Evolutionary conservation across 2,329 filamentous ascomycete genomes (phyloP), one percentile per base, ranked within the genome.

Genomic region (Metarhizium humberi): DNA sequence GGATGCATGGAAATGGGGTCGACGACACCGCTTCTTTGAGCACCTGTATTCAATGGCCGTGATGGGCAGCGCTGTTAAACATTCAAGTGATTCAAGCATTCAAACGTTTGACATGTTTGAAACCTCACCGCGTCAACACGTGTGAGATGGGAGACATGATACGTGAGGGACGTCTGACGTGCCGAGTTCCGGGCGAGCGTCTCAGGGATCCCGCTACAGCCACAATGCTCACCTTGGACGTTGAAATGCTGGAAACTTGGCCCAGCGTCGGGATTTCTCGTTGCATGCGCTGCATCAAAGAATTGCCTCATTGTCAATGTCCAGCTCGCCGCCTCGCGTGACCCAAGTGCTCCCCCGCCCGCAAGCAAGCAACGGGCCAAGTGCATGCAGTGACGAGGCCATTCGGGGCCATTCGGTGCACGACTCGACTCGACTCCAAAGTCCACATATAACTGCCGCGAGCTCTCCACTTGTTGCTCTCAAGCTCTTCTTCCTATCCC

Each of bases 371-470:
- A 6, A 13, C 40, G 10, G n/a, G 6, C 10, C 32, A 42, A 14
- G 43, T 6, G 45, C 25, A 13, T 6, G 2, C 25, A 25, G 25
- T 25, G 25, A 25, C 14, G 45, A 30, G 45, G 45, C 45, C 32
- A 43, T 50, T 50, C 34, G 25, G 49, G n/a, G 30, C 25, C 53
- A 51, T 36, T 4, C 18, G 43, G 25, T 25, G 25, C 25, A 25
- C 25, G 25, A 25, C 25, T 11, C 32, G 32, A 34, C 7, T 34
- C 6, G 32, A 34, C n/a, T 7, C n/a, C 2, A 2, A 30, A 30
- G 25, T 46, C 54, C 51, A 53, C 51, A 45, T 56, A 50, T 56
- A 50, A 46, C 32, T 20, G 50, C 25, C 53, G 36, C 36, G 32
- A 34, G 49, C 50, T 50, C 50, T 55, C 45, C 45, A 52, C 55